Evolutionary conservation across 495 filamentous ascomycete species (phyloP), one percentile per base, ranked within the genome.

Genomic region (Penicillium roqueforti): DNA sequence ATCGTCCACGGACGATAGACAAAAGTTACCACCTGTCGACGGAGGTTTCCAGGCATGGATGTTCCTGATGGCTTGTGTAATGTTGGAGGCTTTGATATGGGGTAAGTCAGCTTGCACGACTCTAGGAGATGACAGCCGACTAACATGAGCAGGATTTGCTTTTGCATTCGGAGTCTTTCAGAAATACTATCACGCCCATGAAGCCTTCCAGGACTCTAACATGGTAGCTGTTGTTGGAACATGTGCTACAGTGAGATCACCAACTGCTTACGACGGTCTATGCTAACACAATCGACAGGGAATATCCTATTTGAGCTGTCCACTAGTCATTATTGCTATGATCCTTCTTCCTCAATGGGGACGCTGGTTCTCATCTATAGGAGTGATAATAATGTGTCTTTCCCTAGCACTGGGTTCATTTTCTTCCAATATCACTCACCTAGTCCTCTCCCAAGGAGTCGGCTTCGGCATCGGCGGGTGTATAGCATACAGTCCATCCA

Each of bases 361-460:
- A 8, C 47, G 58, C 8, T 52, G 50, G 50, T 52, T 52, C n/a
- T 52, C 60, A 32, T 59, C 58, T 6, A 31, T 59, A 14, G 63
- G 60, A 28, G 25, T 64, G 19, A 37, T 61, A 7, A 53, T 79
- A 1, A 73, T 76, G 52, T 65, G 61, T 18, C 45, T 68, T 14
- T 70, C 71, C n/a, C 66, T 82, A 4, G 54, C 72, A 11, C 44
- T 72, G 23, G 75, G 70, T 13, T 75, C 76, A 19, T 81, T 80
- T 55, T 66, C 74, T 6, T 65, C 60, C 2, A 61, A 62, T n/a
- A 67, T 76, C 20, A 68, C 61, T n/a, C 71, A 79, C 37, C 68
- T 83, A 14, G 67, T 82, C 18, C 63, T 73, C 3, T 76, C 73
- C 0, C 80, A 83, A 55, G 81, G 80, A 1, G 68, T 79, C 5